A percentile compares a stretch with the other conserved stretches of the same genome.
Evolutionary conservation across 805 yeast genomes (phyloP).

Genomic region (Yueomyces sinensis): DNA sequence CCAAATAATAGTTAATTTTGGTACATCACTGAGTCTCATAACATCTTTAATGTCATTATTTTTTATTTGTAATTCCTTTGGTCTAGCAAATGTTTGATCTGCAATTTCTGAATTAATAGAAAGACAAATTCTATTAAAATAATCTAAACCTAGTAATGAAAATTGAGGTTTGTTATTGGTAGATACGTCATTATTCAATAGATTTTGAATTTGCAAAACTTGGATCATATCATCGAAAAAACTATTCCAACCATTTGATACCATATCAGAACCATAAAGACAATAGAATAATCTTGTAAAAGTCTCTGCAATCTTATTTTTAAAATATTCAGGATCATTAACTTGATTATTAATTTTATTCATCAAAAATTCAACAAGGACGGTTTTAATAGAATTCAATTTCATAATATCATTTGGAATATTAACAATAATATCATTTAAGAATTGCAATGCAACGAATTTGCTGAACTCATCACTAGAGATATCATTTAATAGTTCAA

Average conservation of each 20-base stretch:
- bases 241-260: slow-evolving; percentile 17
- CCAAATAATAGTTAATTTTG: slow-evolving; percentile 54
- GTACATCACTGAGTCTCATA: slow-evolving; percentile 68
- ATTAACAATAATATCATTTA: slow-evolving; percentile 12
- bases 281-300: slow-evolving; percentile 20
- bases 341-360: slow-evolving; percentile 8
- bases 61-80: slow-evolving; percentile 46
- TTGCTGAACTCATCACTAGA: slow-evolving; percentile 16
- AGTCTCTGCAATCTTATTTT: slow-evolving; percentile 23
- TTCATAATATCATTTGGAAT: not conserved
- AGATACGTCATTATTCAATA: slow-evolving; percentile 2
- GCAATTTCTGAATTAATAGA: slow-evolving; percentile 87
- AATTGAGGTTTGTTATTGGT: slow-evolving; percentile 10
- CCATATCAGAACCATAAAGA: slow-evolving; percentile 19
- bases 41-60: slow-evolving; percentile 69
- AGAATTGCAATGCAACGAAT: slow-evolving; percentile 22
- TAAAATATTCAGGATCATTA: slow-evolving; percentile 20
- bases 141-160: slow-evolving; percentile 42
- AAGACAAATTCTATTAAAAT: slow-evolving; percentile 58
- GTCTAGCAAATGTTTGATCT: slow-evolving; percentile 70
- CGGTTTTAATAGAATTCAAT: slow-evolving; percentile 12
- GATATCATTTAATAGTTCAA: slow-evolving; percentile 12
- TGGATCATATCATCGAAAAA: slow-evolving; percentile 21
- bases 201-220: slow-evolving; percentile 11
- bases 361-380: slow-evolving; percentile 14